Conservation (phyloP, 75 land plant genomes). For the Larix kaempferi region DNA sequence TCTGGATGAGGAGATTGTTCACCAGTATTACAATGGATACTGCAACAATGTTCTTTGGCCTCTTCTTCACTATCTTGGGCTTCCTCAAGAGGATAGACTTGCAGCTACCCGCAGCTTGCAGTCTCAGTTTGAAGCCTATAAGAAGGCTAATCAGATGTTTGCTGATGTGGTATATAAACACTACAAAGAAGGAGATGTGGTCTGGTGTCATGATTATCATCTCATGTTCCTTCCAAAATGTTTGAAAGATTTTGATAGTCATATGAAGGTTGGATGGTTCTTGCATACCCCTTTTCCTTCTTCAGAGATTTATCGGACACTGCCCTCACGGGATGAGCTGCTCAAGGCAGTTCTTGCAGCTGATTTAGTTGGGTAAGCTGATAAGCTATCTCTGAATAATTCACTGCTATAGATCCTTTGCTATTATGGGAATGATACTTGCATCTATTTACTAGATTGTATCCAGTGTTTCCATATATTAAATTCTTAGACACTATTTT, state of each 20-base stretch:
- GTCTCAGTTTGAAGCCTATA: slow-evolving; percentile 53
- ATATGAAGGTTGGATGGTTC: slow-evolving; percentile 64
- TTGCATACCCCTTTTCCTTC: slow-evolving; percentile 62
- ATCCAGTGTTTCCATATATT: not conserved
- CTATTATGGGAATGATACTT: not conserved
- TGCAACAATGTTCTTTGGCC: slow-evolving; percentile 71
- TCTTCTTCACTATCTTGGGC: slow-evolving; percentile 59
- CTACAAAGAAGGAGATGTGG: slow-evolving; percentile 45
- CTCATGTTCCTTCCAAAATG: slow-evolving; percentile 55
- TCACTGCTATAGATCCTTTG: not conserved
- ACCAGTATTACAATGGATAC: slow-evolving; percentile 60
- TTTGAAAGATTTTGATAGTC: slow-evolving; percentile 35
- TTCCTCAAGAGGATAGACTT: slow-evolving; percentile 59
- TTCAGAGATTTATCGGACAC: slow-evolving; percentile 51
- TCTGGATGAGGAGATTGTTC: slow-evolving; percentile 53
- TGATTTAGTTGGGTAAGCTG: slow-evolving; percentile 47
- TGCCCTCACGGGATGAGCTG: slow-evolving; percentile 52
- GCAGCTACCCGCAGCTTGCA: slow-evolving; percentile 51
- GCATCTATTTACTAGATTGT: not conserved
- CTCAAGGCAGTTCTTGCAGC: slow-evolving; percentile 54
- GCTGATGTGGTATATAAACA: slow-evolving; percentile 36
- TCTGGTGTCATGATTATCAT: slow-evolving; percentile 63
- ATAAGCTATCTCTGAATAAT: not conserved
- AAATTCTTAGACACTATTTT: not conserved
- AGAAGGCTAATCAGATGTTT: slow-evolving; percentile 49